phyloP scores from a whole-genome alignment of 495 filamentous ascomycete species.

The Penicillium macrosclerotiorum region DNA sequence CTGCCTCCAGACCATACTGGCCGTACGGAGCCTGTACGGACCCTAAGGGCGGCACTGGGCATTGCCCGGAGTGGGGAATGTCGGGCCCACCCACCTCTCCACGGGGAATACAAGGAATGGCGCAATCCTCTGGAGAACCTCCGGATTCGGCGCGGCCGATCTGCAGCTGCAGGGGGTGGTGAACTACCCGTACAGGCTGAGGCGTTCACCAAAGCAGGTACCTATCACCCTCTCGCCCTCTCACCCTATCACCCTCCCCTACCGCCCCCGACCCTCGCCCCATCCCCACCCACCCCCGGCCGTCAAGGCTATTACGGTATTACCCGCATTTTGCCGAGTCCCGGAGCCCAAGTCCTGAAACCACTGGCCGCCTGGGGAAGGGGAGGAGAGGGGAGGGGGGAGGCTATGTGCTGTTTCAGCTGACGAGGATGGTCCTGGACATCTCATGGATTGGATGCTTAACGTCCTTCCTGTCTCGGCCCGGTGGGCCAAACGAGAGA shows the following conservation, averaged over 20 bases:
- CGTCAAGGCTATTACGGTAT: too few species aligned
- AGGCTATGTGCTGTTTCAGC: slow-evolving; percentile 5
- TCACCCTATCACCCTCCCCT: not conserved
- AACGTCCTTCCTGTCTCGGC: too few species aligned
- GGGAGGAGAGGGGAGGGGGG: too few species aligned
- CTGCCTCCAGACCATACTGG: too few species aligned
- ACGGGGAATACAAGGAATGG: slow-evolving; percentile 23
- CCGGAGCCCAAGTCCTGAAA: too few species aligned
- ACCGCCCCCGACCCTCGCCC: not conserved
- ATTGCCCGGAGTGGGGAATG: not conserved
- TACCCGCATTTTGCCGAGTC: slow-evolving; percentile 29
- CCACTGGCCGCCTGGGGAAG: too few species aligned
- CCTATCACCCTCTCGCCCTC: not conserved
- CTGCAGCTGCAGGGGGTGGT: slow-evolving; percentile 11
- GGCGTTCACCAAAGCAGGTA: slow-evolving; percentile 23
- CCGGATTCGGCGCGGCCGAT: slow-evolving; percentile 17
- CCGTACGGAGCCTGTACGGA: too few species aligned
- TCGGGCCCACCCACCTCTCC: slow-evolving; percentile 1
- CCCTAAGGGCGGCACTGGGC: not conserved
- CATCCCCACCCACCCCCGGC: too few species aligned
- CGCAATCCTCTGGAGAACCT: slow-evolving; percentile 16
- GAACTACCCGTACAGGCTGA: too few species aligned
- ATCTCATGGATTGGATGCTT: too few species aligned
- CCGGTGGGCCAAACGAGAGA: too few species aligned
- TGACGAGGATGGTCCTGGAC: too few species aligned